These are phyloP conservation scores for Phytopythium mirpurense DNA, from an alignment of 352 stramenopile genomes.

Conservation along the genomic window DNA sequence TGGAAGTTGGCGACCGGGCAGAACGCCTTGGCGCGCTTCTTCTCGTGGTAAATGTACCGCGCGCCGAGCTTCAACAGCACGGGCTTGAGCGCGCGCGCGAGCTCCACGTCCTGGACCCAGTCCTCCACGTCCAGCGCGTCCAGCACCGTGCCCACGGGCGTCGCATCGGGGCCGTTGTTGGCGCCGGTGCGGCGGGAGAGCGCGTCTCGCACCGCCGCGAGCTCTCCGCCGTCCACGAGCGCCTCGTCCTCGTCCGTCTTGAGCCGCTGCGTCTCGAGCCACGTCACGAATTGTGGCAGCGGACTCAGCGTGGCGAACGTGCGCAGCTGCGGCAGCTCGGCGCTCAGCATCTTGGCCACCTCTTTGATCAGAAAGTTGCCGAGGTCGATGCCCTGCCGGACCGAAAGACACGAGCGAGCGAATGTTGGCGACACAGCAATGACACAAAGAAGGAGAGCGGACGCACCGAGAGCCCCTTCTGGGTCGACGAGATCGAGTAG, in stretches of 20 bases:
- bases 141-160: conserved; percentile 29
- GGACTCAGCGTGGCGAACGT: conserved; percentile 95
- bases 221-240: conserved; percentile 27
- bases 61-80: conserved; percentile 61
- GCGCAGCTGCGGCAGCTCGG: conserved; percentile 58
- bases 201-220: conserved; percentile 22
- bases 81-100: conserved; percentile 43
- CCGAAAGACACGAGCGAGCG: neutral
- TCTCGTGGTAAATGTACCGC: conserved; percentile 73
- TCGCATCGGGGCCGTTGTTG: conserved; percentile 7
- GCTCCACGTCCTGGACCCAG: conserved; percentile 39
- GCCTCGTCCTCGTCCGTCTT: conserved; percentile 21
- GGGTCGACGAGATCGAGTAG: conserved; percentile 95
- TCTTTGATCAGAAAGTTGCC: conserved; percentile 96
- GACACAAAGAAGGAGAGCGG: no score
- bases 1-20: conserved; percentile 84
- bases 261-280: conserved; percentile 83
- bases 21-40: conserved; percentile 80
- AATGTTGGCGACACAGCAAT: no score
- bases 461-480: conserved; percentile 80
- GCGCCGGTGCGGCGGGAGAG: conserved; percentile 6
- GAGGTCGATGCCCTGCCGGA: conserved; percentile 86
- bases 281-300: conserved; percentile 91
- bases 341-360: conserved; percentile 81
- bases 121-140: conserved; percentile 35